A percentile compares a stretch with the other conserved stretches of the same genome.
phyloP scores from a whole-genome alignment of 2,329 filamentous ascomycete species.

The Fusarium sp. region DNA sequence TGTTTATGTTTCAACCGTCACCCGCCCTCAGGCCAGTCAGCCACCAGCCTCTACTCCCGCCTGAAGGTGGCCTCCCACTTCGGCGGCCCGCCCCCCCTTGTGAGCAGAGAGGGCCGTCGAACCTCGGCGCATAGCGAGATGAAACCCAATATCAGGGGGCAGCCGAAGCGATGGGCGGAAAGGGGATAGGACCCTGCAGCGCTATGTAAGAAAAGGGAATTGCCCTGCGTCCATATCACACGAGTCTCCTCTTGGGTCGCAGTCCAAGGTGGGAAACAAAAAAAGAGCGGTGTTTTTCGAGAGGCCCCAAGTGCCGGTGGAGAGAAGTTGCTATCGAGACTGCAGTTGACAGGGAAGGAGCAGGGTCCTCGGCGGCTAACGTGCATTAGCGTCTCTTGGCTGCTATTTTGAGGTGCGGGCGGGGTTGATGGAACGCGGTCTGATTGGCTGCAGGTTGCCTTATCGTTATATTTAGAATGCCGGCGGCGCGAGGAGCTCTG shows the following conservation, averaged over 20 bases:
- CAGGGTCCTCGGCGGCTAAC: slow-evolving; percentile 42
- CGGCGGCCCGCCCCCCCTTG: slow-evolving; percentile 9
- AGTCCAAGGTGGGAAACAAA: not conserved
- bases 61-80: slow-evolving; percentile 22
- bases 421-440: slow-evolving; percentile 14
- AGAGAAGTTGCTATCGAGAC: not conserved
- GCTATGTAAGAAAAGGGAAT: slow-evolving; percentile 7
- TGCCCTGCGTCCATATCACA: not conserved
- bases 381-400: slow-evolving; percentile 42
- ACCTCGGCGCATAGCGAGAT: slow-evolving; percentile 23
- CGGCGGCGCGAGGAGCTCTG: slow-evolving; percentile 22
- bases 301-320: not conserved
- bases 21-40: slow-evolving; percentile 8
- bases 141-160: slow-evolving; percentile 28
- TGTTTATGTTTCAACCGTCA: slow-evolving; percentile 36
- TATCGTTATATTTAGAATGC: slow-evolving; percentile 39
- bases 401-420: slow-evolving; percentile 38
- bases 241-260: not conserved
- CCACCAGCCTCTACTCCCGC: not conserved
- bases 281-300: slow-evolving; percentile 23
- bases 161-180: not conserved
- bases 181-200: not conserved
- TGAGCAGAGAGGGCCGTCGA: not conserved
- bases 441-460: slow-evolving; percentile 30
- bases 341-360: not conserved